phyloP scores from a whole-genome alignment of 352 stramenopile genomes.

The Globisporangium okanoganense region DNA sequence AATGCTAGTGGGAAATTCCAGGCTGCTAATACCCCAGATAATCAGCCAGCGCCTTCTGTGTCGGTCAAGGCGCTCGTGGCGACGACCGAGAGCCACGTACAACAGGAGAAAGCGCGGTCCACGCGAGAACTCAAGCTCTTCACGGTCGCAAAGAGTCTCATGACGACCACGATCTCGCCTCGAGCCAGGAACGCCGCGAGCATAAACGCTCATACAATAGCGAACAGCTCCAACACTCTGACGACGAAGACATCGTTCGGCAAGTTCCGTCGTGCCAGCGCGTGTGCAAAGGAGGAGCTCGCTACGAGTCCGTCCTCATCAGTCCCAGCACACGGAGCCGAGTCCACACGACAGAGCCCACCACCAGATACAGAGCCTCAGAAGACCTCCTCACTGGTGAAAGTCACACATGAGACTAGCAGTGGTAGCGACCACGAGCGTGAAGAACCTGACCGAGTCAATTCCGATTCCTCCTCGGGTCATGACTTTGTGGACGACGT shows the following conservation, averaged over 20 bases:
- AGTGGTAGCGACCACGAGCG: neutral
- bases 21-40: neutral
- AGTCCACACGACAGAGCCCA: neutral
- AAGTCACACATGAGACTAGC: neutral
- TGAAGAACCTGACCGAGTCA: neutral
- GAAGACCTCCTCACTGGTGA: neutral
- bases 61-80: conserved; percentile 5
- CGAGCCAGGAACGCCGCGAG: neutral
- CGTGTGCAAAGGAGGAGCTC: conserved; percentile 7
- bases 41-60: neutral
- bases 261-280: conserved; percentile 41
- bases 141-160: conserved; percentile 5
- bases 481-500: conserved; percentile 38
- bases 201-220: neutral
- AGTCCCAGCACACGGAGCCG: neutral
- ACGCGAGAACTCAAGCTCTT: conserved; percentile 14
- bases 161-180: conserved; percentile 6
- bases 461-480: neutral
- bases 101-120: neutral
- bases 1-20: neutral
- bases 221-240: neutral
- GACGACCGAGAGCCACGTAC: neutral
- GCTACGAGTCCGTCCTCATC: neutral
- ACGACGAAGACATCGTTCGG: conserved; percentile 29
- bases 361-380: neutral